Conservation (phyloP, 2,329 filamentous ascomycete species). For the Monilinia fructicola region DNA sequence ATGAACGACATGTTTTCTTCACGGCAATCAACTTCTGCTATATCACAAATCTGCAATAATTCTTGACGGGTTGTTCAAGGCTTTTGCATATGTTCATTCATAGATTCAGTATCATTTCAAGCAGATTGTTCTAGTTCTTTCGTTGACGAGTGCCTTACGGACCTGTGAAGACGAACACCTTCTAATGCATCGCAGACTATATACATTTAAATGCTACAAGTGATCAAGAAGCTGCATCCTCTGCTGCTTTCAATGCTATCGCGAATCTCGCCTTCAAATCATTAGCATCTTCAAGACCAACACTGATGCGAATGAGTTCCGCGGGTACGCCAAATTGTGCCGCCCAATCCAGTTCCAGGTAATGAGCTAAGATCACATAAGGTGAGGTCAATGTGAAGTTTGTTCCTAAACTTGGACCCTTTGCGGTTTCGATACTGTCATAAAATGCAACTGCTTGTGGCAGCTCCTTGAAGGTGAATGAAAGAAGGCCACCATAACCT, state of each 20-base stretch:
- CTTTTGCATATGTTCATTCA: not conserved
- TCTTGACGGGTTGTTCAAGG: not conserved
- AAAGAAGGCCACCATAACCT: constrained; percentile 88
- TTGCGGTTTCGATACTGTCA: constrained; percentile 81
- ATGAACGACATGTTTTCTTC: not conserved
- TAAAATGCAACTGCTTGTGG: constrained; percentile 78
- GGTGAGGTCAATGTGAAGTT: constrained; percentile 94
- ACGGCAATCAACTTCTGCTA: not conserved
- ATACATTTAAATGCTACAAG: not conserved
- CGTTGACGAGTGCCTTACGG: not conserved
- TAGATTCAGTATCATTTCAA: not conserved
- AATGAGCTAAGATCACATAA: constrained; percentile 90
- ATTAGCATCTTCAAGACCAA: constrained; percentile 78
- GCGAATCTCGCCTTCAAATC: constrained; percentile 64
- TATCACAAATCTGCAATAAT: not conserved
- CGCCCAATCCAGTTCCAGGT: constrained; percentile 88
- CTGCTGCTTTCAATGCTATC: constrained; percentile 64
- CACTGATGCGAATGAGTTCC: constrained; percentile 79
- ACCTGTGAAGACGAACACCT: not conserved
- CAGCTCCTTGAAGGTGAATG: constrained; percentile 72
- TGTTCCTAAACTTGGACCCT: constrained; percentile 91
- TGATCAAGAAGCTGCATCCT: constrained; percentile 28
- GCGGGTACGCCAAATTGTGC: constrained; percentile 76
- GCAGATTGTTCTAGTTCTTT: not conserved
- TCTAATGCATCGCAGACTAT: constrained; percentile 12